Evolutionary conservation across 2,329 filamentous ascomycete genomes (phyloP), one percentile per base, ranked within the genome.

Genomic region (Phialemonium atrogriseum): DNA sequence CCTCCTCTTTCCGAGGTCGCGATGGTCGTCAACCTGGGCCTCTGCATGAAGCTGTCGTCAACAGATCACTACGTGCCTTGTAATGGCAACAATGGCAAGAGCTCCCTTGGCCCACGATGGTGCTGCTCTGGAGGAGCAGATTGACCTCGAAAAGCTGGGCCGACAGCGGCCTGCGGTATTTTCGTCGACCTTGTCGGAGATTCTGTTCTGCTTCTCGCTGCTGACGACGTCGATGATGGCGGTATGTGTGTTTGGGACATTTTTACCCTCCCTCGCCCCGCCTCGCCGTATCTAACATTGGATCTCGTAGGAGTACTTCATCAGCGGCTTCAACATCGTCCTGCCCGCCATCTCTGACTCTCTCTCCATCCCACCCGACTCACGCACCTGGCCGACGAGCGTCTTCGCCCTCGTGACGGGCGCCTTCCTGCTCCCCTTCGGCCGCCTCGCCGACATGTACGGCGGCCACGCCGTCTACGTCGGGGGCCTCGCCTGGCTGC

Each of bases 281-380:
- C n/a, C n/a, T n/a, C n/a, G n/a, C n/a, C n/a, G n/a, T n/a, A n/a
- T n/a, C 9, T n/a, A n/a, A n/a, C n/a, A n/a, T n/a, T n/a, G n/a
- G n/a, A n/a, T n/a, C n/a, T n/a, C 5, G 35, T 46, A 74, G 65
- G 83, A 88, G 58, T 88, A 80, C 55, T 82, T 80, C 49, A 71
- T 89, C 30, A 82, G 78, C 27, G 85, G 85, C 19, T 91, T 88
- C 52, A 72, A 70, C 37, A 80, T 81, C 43, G 71, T 89, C 16
- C 55, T 88, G 0, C 84, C 84, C 1, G 73, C 73, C 0, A 53
- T 91, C 4, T 62, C 74, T 9, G 49, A 54, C 9, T 66, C 73
- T 2, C 65, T 91, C 4, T 34, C 73, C 23, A 86, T 91, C 24
- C 73, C 82, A 0, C 65, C 55, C 48, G 66, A 49, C 24, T 75